Percentiles rank a stretch among this genome's conserved stretches.
Evolutionary conservation across 345 rosid genomes (phyloP).

Genomic region (Sonneratia caseolaris): DNA sequence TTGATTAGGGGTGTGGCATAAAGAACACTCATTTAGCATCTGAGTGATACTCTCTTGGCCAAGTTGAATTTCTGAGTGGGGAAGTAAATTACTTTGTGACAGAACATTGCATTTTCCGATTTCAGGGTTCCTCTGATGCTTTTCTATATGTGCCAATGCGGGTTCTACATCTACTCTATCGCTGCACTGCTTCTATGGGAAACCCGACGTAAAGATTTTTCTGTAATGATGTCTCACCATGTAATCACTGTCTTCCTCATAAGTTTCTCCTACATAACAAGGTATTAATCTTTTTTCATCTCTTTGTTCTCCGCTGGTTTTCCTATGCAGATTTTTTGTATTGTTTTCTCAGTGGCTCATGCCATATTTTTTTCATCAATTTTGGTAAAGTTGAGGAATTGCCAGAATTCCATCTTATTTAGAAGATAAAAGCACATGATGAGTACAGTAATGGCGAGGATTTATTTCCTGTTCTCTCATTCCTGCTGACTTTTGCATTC

Average conservation of each 20-base stretch:
- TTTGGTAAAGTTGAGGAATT: not conserved
- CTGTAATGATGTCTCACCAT: constrained; percentile 99
- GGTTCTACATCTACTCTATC: constrained; percentile 71
- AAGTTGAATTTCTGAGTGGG: not conserved
- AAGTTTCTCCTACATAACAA: constrained; percentile 61
- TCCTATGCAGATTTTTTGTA: not conserved
- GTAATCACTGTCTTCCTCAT: constrained; percentile 70
- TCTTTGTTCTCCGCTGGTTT: not conserved
- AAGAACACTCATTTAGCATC: not conserved
- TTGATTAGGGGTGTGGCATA: not conserved
- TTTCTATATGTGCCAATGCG: constrained; percentile 89
- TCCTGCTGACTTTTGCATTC: not conserved
- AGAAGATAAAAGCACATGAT: not conserved
- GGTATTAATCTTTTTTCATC: constrained; percentile 32
- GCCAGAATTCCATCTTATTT: not conserved
- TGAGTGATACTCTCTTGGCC: not conserved
- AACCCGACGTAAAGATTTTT: constrained; percentile 89
- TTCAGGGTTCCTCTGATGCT: constrained; percentile 61
- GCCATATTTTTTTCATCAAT: not conserved
- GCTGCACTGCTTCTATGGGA: constrained; percentile 91
- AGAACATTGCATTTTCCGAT: constrained; percentile 8
- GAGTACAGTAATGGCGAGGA: too few relatives aligned
- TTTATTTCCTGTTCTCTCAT: not conserved
- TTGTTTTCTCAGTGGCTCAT: not conserved
- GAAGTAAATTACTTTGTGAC: constrained; percentile 3